These are phyloP conservation scores for Acacia concinna DNA, from an alignment of 331 rosid genomes.

Conservation along the genomic window DNA sequence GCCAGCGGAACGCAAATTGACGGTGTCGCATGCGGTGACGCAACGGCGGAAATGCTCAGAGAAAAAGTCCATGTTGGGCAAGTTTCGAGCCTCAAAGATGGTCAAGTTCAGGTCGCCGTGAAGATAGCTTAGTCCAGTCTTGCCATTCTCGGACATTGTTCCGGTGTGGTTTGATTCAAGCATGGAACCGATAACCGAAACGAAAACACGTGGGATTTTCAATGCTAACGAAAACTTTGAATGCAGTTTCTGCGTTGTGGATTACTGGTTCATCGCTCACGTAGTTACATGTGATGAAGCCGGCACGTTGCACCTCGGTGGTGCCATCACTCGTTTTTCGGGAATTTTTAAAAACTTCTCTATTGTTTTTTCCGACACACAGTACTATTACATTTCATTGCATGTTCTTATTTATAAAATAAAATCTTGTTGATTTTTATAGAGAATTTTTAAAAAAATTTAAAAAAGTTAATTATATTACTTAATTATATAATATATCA, in stretches of 20 bases:
- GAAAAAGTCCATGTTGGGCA: conserved; percentile 83
- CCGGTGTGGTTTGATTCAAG: background rate
- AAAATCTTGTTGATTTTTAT: no score
- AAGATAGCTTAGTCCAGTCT: conserved; percentile 36
- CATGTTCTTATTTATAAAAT: no score
- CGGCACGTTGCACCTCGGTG: background rate
- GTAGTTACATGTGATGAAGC: background rate
- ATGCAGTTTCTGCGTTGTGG: background rate
- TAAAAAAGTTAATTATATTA: no score
- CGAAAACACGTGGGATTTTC: background rate
- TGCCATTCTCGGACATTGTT: conserved; percentile 51
- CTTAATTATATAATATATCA: no score
- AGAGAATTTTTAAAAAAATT: no score
- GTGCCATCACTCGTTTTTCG: background rate
- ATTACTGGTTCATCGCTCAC: background rate
- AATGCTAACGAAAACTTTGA: background rate
- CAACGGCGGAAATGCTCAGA: conserved; percentile 77
- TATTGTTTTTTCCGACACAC: background rate
- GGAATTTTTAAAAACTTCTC: background rate
- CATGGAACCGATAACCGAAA: background rate
- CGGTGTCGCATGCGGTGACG: conserved; percentile 69
- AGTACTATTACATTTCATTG: no score
- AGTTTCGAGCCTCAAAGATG: conserved; percentile 51
- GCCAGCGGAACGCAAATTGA: conserved; percentile 33
- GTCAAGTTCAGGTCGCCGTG: conserved; percentile 86